These are phyloP conservation scores for Sphagnum magellanicum DNA, from an alignment of 228 moss, liverwort and hornwort species.

Conservation along the genomic window DNA sequence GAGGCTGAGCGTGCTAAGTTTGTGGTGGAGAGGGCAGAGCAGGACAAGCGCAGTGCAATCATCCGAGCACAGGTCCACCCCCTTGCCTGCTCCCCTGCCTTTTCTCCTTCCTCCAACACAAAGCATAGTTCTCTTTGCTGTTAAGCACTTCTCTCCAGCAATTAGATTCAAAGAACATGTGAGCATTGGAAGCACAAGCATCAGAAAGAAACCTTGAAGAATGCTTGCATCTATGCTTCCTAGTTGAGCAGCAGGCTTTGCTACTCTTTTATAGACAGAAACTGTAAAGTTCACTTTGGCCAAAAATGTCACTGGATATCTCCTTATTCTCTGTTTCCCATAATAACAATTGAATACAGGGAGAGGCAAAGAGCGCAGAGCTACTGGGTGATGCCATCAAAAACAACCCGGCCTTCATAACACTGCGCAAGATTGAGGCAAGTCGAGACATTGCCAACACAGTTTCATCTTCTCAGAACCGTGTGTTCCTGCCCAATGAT, in stretches of 20 bases:
- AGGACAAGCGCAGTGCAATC: constrained; percentile 11
- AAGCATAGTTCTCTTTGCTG: too few species aligned
- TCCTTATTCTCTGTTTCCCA: too few species aligned
- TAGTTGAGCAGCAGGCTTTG: too few species aligned
- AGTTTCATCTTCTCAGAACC: background rate
- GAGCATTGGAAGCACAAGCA: too few species aligned
- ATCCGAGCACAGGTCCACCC: constrained; percentile 5
- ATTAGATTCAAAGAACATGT: too few species aligned
- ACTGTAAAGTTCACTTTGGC: too few species aligned
- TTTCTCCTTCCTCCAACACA: too few species aligned
- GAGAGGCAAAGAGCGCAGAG: constrained; percentile 13
- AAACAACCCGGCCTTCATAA: constrained; percentile 2
- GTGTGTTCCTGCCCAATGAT: constrained; percentile 1
- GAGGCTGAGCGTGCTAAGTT: constrained; percentile 20
- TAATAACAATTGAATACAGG: background rate
- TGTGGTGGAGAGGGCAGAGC: constrained; percentile 17
- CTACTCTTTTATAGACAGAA: too few species aligned
- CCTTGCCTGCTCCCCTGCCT: background rate
- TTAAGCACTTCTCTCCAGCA: too few species aligned
- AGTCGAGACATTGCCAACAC: constrained; percentile 2
- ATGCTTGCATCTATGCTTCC: too few species aligned
- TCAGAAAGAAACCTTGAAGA: too few species aligned
- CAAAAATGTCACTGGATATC: too few species aligned
- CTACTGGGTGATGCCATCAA: constrained; percentile 1
- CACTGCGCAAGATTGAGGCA: constrained; percentile 8